Evolutionary conservation across 768 basidiomycete species (phyloP).

Genomic region (Termitomyces sp.): DNA sequence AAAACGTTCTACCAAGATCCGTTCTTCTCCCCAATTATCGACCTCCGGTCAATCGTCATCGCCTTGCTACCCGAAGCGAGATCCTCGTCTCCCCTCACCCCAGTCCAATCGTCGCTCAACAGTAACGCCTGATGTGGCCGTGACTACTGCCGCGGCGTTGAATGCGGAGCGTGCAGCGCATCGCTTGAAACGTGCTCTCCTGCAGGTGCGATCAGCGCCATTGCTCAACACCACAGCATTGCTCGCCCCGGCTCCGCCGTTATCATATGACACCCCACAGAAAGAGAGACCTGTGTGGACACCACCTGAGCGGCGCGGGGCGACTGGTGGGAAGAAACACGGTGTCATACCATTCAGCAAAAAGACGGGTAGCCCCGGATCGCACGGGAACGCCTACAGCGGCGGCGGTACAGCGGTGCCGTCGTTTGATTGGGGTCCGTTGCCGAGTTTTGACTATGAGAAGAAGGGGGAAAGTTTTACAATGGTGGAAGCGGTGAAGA

Average conservation of each 20-base stretch:
- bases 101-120: conserved; percentile 26
- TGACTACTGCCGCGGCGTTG: conserved; percentile 73
- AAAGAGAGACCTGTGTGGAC: conserved; percentile 20
- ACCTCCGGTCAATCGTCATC: not conserved
- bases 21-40: conserved; percentile 22
- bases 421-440: conserved; percentile 57
- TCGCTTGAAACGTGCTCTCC: conserved; percentile 61
- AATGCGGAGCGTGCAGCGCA: conserved; percentile 75
- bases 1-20: conserved; percentile 46
- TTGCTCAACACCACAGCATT: conserved; percentile 56
- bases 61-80: conserved; percentile 21
- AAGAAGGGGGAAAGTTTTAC: conserved; percentile 12
- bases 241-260: conserved; percentile 26
- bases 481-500: conserved; percentile 16
- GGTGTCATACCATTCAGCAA: conserved; percentile 30
- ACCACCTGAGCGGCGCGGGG: conserved; percentile 26
- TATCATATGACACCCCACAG: conserved; percentile 32
- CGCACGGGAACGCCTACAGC: conserved; percentile 5
- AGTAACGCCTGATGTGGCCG: conserved; percentile 62
- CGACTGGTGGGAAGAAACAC: conserved; percentile 32
- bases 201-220: conserved; percentile 56
- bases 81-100: conserved; percentile 35
- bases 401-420: conserved; percentile 19
- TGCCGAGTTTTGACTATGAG: conserved; percentile 36
- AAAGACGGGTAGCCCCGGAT: conserved; percentile 20